Conservation (phyloP, 2,329 filamentous ascomycete species). For the Myotisia sp. region DNA sequence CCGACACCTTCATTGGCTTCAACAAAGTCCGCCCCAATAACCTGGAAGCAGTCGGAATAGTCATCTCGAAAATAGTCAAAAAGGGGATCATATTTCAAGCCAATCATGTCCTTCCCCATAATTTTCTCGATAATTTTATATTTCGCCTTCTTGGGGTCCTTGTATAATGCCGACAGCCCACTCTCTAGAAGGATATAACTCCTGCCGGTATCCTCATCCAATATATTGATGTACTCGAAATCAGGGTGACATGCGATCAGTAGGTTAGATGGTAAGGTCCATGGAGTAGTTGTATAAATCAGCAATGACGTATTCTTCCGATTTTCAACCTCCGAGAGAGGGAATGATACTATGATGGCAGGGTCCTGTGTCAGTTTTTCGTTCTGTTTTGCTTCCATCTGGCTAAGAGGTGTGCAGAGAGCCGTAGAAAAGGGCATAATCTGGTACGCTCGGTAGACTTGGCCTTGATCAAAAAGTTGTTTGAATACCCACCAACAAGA, state of each 20-base stretch:
- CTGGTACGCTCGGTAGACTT: conserved; percentile 77
- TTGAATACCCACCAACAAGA: conserved; percentile 95
- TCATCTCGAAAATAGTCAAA: conserved; percentile 84
- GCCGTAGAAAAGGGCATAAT: conserved; percentile 94
- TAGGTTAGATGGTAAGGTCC: conserved; percentile 73
- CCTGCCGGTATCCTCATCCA: conserved; percentile 67
- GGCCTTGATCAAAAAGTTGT: conserved; percentile 74
- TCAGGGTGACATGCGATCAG: conserved; percentile 64
- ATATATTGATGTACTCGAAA: conserved; percentile 76
- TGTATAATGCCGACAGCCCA: conserved; percentile 70
- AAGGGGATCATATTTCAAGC: conserved; percentile 76
- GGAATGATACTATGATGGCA: conserved; percentile 76
- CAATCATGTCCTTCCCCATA: conserved; percentile 70
- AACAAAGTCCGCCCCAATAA: conserved; percentile 73
- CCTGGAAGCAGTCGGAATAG: conserved; percentile 72
- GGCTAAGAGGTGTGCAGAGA: conserved; percentile 75
- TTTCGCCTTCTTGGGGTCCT: conserved; percentile 90
- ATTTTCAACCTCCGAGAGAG: conserved; percentile 63
- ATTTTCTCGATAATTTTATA: conserved; percentile 69
- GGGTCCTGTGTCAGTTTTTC: conserved; percentile 89
- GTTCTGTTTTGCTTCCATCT: conserved; percentile 89
- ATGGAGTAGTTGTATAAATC: conserved; percentile 81
- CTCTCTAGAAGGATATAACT: conserved; percentile 76
- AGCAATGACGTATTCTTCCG: conserved; percentile 58
- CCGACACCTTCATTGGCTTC: conserved; percentile 83